Evolutionary conservation across 352 stramenopile genomes (phyloP), one percentile per base, ranked within the genome.

Genomic region (Phytophthora palmivora): DNA sequence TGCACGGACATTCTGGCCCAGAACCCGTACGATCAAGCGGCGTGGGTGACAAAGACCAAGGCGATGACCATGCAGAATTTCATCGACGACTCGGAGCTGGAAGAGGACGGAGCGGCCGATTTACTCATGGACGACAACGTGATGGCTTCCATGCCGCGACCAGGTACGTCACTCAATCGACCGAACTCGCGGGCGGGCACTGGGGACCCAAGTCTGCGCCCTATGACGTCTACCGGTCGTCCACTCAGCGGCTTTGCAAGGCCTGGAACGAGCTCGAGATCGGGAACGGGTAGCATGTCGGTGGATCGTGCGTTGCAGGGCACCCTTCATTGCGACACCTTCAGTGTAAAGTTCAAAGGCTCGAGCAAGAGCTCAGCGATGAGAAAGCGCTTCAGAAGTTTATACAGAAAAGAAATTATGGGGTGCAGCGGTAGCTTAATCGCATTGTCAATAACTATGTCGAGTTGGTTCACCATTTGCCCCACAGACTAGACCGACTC

Each of bases 121-220:
- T 51, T 97, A 49, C 75, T 98, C n/a, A 78, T 98, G 70, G 92
- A 98, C 60, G 92, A 97, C 64, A 97, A 98, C 69, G 92, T 88
- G 54, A 92, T 96, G 54, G 89, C 92, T 10, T 75, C 87, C 9
- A 88, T 96, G 74, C 91, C 92, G 11, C 79, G 82, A 2, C 92
- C 92, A 0, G 91, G 90, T 7, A 98, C 92, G 26, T 97, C 90
- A 8, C 78, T 98, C 34, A 94, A 91, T 43, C 84, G 84, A 0
- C 87, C 91, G n/a, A 92, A 89, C 58, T 89, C 80, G 3, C 70
- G 78, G 16, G 43, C 73, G 21, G 65, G 64, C 14, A 77, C 74
- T 4, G 62, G 55, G 1, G 77, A 96, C 59, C 76, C 86, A 30
- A 88, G 87, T 63, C 61, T 96, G 21, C 84, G 91, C 2, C 91